Evolutionary conservation across 192 early-diverging fungal species (phyloP), one percentile per base, ranked within the genome.

Genomic region (Endogone sp.): DNA sequence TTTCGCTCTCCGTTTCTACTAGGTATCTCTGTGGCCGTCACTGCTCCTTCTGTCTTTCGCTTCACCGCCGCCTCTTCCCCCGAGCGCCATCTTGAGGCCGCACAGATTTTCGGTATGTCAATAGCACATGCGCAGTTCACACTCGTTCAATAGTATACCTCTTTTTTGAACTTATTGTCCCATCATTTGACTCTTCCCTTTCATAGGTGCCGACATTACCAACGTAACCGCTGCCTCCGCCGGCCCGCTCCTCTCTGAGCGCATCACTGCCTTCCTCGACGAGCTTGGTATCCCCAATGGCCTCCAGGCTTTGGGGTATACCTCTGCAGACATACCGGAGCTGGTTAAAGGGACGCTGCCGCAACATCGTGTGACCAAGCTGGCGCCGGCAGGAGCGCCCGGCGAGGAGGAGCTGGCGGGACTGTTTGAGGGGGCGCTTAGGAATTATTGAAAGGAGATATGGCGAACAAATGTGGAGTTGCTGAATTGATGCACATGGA

Each of bases 281-380:
- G 73, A 78, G 10, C 73, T 96, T 37, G 92, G 90, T 30, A 93
- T 96, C 4, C 94, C 94, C 24, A 83, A 92, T 69, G 94, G 94
- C 71, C 79, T 96, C 32, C 65, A 79, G 22, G 91, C 91, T 2
- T 69, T 96, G 65, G 94, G 94, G 0, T 94, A 88, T 68, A 75
- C 82, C 54, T 84, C 82, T 54, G 76, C 83, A 0, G 85, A 93
- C 70, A 89, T 94, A 32, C 82, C 78, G 20, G 84, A 81, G 10
- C 73, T 96, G 67, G 92, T 96, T 23, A 85, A 92, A 64, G 93
- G 93, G 31, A 94, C 93, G 11, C 67, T 96, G 71, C 94, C 94
- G 4, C 94, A 96, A 79, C 91, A 96, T 74, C 90, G 94, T 59
- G 94, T 96, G 22, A 92, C 92, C 65, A 94, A 94, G 75, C 78